Percentiles rank a stretch among this genome's conserved stretches.
Evolutionary conservation across 805 yeast genomes (phyloP).

Genomic region (Helenozyma rhizophorensis): DNA sequence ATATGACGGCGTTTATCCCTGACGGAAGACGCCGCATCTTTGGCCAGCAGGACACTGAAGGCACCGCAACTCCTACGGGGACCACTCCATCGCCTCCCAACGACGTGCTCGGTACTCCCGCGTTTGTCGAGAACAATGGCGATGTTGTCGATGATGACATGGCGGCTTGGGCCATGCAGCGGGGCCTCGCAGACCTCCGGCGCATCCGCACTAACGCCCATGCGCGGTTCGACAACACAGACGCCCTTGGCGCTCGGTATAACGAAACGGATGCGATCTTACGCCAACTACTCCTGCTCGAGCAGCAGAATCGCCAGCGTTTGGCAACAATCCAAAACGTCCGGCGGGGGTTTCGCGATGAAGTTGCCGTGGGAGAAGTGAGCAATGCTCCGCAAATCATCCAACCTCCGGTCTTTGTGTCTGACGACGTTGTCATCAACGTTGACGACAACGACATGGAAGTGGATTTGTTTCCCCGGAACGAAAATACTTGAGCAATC

Average conservation of each 20-base stretch:
- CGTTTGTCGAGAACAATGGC: slow-evolving; percentile 3
- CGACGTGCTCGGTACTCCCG: slow-evolving; percentile 11
- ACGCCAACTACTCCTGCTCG: slow-evolving; percentile 12
- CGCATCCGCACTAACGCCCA: slow-evolving; percentile 6
- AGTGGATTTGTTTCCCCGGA: slow-evolving; percentile 20
- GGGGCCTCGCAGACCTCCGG: slow-evolving; percentile 26
- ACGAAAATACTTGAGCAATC: too few species aligned
- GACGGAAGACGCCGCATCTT: slow-evolving; percentile 5
- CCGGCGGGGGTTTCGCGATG: slow-evolving; percentile 6
- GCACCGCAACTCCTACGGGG: neutral
- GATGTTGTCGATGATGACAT: slow-evolving; percentile 11
- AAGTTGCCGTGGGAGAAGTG: slow-evolving; percentile 1
- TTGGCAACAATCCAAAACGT: slow-evolving; percentile 11
- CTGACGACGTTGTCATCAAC: slow-evolving; percentile 22
- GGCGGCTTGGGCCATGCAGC: slow-evolving; percentile 20
- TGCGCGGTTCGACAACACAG: slow-evolving; percentile 1
- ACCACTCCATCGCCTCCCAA: slow-evolving; percentile 8
- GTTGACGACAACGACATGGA: slow-evolving; percentile 28
- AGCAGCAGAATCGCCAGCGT: slow-evolving; percentile 12
- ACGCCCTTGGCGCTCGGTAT: slow-evolving; percentile 4
- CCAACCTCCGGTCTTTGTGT: slow-evolving; percentile 36
- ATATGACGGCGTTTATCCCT: slow-evolving; percentile 3
- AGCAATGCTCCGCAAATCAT: slow-evolving; percentile 38
- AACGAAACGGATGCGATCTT: slow-evolving; percentile 14
- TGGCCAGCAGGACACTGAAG: neutral